Conservation (phyloP, 331 rosid species). For the Telfairia occidentalis region DNA sequence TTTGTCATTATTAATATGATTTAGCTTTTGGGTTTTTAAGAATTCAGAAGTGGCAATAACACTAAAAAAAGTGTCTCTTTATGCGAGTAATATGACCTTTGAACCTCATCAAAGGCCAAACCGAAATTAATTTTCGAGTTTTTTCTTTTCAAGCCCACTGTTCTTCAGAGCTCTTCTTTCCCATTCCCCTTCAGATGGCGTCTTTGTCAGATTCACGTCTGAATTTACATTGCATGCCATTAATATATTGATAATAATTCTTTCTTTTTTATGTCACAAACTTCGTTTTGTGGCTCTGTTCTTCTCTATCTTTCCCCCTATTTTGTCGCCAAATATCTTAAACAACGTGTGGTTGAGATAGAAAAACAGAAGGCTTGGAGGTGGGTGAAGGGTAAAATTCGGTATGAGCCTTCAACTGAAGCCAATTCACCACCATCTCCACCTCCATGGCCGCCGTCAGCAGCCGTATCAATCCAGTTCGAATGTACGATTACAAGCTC, state of each 20-base stretch:
- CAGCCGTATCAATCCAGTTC: conserved; percentile 2
- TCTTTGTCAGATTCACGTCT: conserved; percentile 7
- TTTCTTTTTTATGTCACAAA: neutral
- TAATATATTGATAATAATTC: neutral
- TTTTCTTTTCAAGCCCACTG: neutral
- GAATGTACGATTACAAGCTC: neutral
- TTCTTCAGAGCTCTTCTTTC: neutral
- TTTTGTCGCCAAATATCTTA: neutral
- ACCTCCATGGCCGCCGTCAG: neutral
- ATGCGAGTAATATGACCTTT: conserved; percentile 20
- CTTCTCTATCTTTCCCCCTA: neutral
- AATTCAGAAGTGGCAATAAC: neutral
- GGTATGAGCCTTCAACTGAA: conserved; percentile 30
- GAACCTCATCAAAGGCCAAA: conserved; percentile 29
- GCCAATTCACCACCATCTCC: neutral
- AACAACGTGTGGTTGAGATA: neutral
- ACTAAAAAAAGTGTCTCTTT: neutral
- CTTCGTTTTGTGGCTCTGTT: neutral
- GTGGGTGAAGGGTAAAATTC: neutral
- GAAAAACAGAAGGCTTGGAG: neutral
- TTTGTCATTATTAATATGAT: neutral
- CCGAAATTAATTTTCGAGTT: neutral
- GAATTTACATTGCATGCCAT: neutral
- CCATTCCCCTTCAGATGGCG: neutral
- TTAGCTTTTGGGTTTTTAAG: neutral